Percentiles rank a stretch among this genome's conserved stretches.
phyloP scores from a whole-genome alignment of 495 filamentous ascomycete genomes.

The Eremomyces bilateralis region DNA sequence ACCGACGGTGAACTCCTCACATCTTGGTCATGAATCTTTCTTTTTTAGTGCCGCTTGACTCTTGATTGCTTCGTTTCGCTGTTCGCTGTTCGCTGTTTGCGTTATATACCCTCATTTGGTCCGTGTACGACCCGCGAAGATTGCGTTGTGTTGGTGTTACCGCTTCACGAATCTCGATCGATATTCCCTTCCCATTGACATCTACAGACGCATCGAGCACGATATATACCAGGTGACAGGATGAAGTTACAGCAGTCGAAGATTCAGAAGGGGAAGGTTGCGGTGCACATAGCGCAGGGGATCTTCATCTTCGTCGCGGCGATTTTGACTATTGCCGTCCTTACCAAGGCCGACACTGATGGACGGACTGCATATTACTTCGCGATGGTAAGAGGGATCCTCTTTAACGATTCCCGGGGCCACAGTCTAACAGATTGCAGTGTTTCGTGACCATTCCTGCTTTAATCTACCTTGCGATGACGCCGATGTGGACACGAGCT shows the following conservation, averaged over 20 bases:
- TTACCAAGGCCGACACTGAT: constrained; percentile 39
- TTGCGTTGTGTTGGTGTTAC: no score
- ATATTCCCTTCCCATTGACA: no score
- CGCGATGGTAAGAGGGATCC: constrained; percentile 38
- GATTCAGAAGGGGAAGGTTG: constrained; percentile 32
- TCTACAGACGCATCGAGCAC: no score
- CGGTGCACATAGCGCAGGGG: constrained; percentile 36
- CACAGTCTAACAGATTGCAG: constrained; percentile 23
- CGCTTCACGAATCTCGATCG: no score
- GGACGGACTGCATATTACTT: constrained; percentile 57
- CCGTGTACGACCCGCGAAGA: no score
- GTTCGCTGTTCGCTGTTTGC: no score
- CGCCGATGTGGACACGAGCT: constrained; percentile 67
- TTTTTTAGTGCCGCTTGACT: no score
- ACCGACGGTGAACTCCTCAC: no score
- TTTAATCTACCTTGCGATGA: constrained; percentile 62
- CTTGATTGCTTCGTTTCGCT: no score
- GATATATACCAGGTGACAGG: background rate
- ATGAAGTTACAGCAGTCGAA: background rate
- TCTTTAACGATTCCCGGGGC: background rate
- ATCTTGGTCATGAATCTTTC: no score
- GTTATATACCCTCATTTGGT: no score
- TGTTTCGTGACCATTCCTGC: constrained; percentile 70
- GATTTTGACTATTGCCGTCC: constrained; percentile 51
- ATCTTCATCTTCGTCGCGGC: constrained; percentile 48